Percentiles rank a stretch among this genome's conserved stretches.
These are phyloP conservation scores for Astragalus glycyphyllos DNA, from an alignment of 306 rosid genomes.

Conservation along the genomic window DNA sequence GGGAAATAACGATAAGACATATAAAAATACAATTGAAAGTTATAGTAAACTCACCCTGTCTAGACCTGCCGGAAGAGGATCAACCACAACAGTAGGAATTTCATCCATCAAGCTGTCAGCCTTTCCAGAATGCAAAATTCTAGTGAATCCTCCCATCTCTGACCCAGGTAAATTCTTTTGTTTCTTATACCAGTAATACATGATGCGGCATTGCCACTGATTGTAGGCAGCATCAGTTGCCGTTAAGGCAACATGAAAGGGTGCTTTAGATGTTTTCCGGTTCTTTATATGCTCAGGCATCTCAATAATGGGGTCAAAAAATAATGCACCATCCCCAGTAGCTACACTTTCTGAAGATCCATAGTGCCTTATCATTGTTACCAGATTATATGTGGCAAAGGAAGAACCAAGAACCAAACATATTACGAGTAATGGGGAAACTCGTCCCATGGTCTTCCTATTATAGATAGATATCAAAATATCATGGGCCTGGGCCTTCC, in stretches of 20 bases:
- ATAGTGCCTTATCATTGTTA: conserved; percentile 64
- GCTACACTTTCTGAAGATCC: conserved; percentile 55
- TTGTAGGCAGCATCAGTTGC: conserved; percentile 90
- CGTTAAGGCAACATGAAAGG: conserved; percentile 87
- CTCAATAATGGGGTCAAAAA: conserved; percentile 73
- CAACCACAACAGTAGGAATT: conserved; percentile 91
- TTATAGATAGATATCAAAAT: conserved; percentile 45
- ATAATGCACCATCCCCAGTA: conserved; percentile 40
- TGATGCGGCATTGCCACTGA: conserved; percentile 94
- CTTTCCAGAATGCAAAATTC: conserved; percentile 89
- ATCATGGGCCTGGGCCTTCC: conserved; percentile 47
- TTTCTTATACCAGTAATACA: conserved; percentile 92
- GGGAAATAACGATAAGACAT: background rate
- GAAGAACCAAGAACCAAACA: conserved; percentile 78
- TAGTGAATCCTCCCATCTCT: conserved; percentile 96
- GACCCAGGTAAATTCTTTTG: conserved; percentile 73
- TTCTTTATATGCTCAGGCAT: conserved; percentile 72
- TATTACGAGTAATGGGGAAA: conserved; percentile 68
- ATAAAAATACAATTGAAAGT: conserved; percentile 3
- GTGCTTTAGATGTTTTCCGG: conserved; percentile 54
- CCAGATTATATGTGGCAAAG: conserved; percentile 80
- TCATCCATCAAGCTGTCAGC: conserved; percentile 97
- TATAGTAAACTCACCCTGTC: conserved; percentile 72
- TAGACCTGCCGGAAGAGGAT: conserved; percentile 92
- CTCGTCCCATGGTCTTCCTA: conserved; percentile 70